Base-by-base conservation (phyloP, 108 stramenopile genomes). In the Skeletonema potamos region DNA sequence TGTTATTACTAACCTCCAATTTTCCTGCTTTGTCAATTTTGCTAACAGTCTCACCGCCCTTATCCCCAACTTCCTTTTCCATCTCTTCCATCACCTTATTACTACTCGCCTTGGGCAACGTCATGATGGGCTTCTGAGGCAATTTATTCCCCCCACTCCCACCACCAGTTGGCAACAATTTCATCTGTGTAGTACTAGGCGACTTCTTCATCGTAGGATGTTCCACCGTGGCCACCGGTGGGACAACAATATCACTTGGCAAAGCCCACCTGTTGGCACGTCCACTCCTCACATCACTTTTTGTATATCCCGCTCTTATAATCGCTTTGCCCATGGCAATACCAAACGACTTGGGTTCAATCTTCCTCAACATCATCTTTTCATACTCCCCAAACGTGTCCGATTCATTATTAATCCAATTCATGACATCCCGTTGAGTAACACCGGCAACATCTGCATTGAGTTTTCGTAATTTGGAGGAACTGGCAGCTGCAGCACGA, bases 271-370 rank as follows among this genome's bases (percentile, higher is more conserved):
- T 39, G 17, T 59, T 30, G 11, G 70, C 70, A 30, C 70, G 62
- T 4, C 70, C 70, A 28, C 60, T 71, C 28, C 44, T 29, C 8
- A 54, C 6, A 22, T 62, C 65, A 61, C 60, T 59, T 27, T 68
- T 73, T 3, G 30, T 61, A 17, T 69, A 73, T 0, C 72, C 72
- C 32, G 72, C 72, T 26, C 72, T 15, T 13, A 61, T 15, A 4
- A 73, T 58, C 8, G 72, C 72, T 57, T 69, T 69, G 2, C 36
- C 55, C 30, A 73, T 69, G 27, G 58, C 61, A 68, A 69, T 73
- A 27, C 58, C 61, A 58, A 69, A 68, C 3, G 58, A 62, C 58
- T 73, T 73, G 13, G 17, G 36, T 26, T 68, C 67, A 22, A 73
- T 68, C 30, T 59, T 58, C 3, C 27, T 1, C 2, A 73, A 57